Evolutionary conservation across 331 rosid species (phyloP).

Genomic region (Ulmus americana): DNA sequence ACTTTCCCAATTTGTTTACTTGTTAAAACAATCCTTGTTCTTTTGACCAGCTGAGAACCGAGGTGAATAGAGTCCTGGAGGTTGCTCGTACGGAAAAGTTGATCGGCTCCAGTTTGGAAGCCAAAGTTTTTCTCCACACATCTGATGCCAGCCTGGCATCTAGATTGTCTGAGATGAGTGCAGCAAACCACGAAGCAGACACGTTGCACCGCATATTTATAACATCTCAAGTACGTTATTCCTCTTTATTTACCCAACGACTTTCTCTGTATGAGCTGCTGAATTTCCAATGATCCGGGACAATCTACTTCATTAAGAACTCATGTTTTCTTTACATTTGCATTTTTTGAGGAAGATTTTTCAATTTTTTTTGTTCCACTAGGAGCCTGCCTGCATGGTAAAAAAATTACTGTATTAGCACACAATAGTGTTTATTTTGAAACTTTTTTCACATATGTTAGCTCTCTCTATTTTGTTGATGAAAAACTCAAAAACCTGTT

Average conservation of each 20-base stretch:
- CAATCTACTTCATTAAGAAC: too few species aligned
- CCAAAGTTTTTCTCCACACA: conserved; percentile 67
- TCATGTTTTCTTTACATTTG: too few species aligned
- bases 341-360: too few species aligned
- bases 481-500: not conserved
- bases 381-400: too few species aligned
- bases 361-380: too few species aligned
- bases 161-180: conserved; percentile 50
- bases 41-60: conserved; percentile 74
- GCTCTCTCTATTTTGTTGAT: not conserved
- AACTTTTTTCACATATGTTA: not conserved
- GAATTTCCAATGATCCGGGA: too few species aligned
- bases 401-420: too few species aligned
- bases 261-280: too few species aligned
- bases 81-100: conserved; percentile 68
- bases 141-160: conserved; percentile 53
- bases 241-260: too few species aligned
- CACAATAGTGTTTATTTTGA: too few species aligned
- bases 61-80: conserved; percentile 87
- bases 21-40: conserved; percentile 7
- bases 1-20: not conserved
- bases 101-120: conserved; percentile 91
- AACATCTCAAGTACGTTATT: conserved; percentile 72
- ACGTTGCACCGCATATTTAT: conserved; percentile 60
- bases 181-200: conserved; percentile 59